Evolutionary conservation across 441 rosid genomes (phyloP), one percentile per base, ranked within the genome.

Genomic region (Theobroma grandiflorum): DNA sequence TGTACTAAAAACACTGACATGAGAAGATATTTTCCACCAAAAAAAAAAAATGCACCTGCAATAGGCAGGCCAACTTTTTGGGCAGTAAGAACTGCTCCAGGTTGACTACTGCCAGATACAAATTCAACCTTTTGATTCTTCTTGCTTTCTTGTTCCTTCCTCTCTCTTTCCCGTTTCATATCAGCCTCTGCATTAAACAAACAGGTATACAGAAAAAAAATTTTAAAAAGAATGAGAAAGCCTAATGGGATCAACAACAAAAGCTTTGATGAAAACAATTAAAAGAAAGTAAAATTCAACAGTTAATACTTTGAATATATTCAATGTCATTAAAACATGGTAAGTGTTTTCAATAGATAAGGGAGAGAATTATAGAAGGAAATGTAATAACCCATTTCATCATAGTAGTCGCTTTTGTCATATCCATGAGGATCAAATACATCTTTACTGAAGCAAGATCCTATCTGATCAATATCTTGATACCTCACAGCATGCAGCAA

Each of bases 391-490:
- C 99, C 99, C 90, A 97, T 79, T 81, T 90, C 95, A 78, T 89
- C 94, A 76, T 82, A 91, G 87, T 84, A 97, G 89, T 95, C 99
- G 53, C 97, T 92, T 66, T 83, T 86, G 83, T 95, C 97, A 81
- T 93, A 97, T 75, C 98, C 99, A 86, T 91, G 93, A 20, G 98
- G 99, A 67, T 97, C 96, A 68, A 94, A 97, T 1, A 95, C 97
- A 84, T 94, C 98, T 88, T 97, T 94, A 81, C 91, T 85, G 88
- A 97, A 91, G 93, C 98, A 94, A 75, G 99, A 92, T 40, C 99
- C 99, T 53, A 89, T 90, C 93, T 93, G 96, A 82, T 97, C 98
- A 59, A 97, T 95, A 76, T 90, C 98, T 84, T 97, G 99, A 85
- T 95, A 95, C 85, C 91, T 90, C 81, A 97, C 99, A 1, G 99